These are phyloP conservation scores for Sindora glabra DNA, from an alignment of 306 rosid genomes.

Conservation along the genomic window DNA sequence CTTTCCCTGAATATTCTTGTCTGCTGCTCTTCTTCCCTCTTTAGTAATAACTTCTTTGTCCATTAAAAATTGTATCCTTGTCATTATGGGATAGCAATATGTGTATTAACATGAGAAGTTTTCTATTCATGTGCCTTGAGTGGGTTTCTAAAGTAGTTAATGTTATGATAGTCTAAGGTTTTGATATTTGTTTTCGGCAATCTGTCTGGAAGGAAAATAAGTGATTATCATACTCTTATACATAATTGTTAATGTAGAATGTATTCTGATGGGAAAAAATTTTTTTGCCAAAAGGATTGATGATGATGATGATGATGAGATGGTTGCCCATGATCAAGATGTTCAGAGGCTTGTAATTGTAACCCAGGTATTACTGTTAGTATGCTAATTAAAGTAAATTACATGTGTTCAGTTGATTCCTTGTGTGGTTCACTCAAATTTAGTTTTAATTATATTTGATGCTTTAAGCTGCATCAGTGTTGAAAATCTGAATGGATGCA, in stretches of 20 bases:
- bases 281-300: slow-evolving; percentile 40
- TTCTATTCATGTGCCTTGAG: background rate
- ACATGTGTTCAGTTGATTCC: background rate
- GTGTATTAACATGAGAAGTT: background rate
- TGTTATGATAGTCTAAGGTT: background rate
- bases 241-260: background rate
- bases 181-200: background rate
- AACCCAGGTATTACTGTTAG: slow-evolving; percentile 65
- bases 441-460: background rate
- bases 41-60: background rate
- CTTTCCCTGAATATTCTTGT: background rate
- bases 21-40: background rate
- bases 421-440: background rate
- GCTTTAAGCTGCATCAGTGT: too few species aligned
- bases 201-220: background rate
- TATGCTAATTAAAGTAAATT: background rate
- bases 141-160: background rate
- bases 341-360: slow-evolving; percentile 88
- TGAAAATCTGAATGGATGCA: too few species aligned
- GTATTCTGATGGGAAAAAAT: slow-evolving; percentile 15
- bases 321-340: slow-evolving; percentile 69
- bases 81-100: background rate
- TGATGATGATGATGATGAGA: slow-evolving; percentile 81
- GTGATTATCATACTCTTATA: slow-evolving; percentile 5
- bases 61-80: too few species aligned